Conservation (phyloP, 257 asterid genomes). For the Solanum etuberosum region DNA sequence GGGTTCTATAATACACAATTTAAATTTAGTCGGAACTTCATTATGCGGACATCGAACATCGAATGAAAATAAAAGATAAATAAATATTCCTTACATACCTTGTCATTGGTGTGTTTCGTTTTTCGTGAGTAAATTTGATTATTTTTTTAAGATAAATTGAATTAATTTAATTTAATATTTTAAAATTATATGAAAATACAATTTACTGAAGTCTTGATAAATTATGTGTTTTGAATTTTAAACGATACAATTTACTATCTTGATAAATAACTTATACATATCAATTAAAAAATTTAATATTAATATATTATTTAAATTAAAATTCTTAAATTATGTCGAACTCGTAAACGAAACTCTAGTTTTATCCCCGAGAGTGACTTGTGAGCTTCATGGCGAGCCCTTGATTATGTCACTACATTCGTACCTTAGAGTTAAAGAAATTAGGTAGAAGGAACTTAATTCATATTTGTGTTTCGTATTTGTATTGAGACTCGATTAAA, state of each 20-base stretch:
- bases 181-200: too few species aligned
- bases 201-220: too few species aligned
- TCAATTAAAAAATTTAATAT: too few species aligned
- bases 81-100: neutral
- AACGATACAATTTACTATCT: too few species aligned
- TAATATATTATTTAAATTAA: too few species aligned
- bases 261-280: too few species aligned
- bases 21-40: fast-evolving
- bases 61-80: neutral
- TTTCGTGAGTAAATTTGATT: neutral
- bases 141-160: too few species aligned
- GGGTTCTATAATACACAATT: fast-evolving
- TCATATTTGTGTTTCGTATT: too few species aligned
- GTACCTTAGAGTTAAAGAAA: neutral
- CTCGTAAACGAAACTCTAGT: neutral
- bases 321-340: too few species aligned
- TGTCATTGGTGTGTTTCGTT: neutral
- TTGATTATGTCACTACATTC: neutral
- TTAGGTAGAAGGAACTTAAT: neutral
- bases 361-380: neutral
- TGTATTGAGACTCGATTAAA: too few species aligned
- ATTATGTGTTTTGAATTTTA: neutral
- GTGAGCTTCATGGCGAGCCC: neutral
- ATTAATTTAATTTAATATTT: too few species aligned
- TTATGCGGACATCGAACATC: fast-evolving